A percentile compares a stretch with the other conserved stretches of the same genome.
phyloP scores from a whole-genome alignment of 495 filamentous ascomycete genomes.

The Neurospora sp. region DNA sequence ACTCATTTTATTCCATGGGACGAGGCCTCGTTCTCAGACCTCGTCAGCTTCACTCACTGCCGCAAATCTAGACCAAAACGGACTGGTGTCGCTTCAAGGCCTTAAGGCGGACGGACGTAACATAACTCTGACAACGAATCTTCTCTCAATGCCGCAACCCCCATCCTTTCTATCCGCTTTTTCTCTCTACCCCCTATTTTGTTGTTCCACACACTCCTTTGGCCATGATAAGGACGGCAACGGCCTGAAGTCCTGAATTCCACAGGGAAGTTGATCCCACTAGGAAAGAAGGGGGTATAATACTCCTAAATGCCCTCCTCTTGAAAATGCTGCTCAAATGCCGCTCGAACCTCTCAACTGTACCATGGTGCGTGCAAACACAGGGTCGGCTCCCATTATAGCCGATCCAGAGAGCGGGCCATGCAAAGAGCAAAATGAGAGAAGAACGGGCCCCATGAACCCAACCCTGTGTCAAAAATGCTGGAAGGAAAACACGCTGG shows the following conservation, averaged over 20 bases:
- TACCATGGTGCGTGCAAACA: neutral
- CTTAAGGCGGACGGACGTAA: neutral
- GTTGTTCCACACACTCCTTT: neutral
- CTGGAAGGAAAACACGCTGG: conserved; percentile 6
- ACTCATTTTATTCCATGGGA: neutral
- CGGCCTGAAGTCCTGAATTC: neutral
- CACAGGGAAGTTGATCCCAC: neutral
- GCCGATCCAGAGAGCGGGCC: neutral
- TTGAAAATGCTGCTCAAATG: neutral
- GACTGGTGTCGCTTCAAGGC: neutral
- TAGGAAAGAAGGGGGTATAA: conserved; percentile 9
- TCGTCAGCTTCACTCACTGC: neutral
- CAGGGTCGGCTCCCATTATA: neutral
- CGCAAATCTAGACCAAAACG: neutral
- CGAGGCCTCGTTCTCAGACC: neutral
- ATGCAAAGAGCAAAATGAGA: neutral
- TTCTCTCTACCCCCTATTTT: neutral
- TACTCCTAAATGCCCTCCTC: conserved; percentile 9
- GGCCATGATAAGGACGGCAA: neutral
- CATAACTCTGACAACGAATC: neutral
- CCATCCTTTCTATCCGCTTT: neutral
- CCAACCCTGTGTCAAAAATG: neutral
- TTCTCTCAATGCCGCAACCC: neutral
- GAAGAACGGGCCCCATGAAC: neutral
- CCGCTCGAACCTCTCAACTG: neutral